A percentile compares a stretch with the other conserved stretches of the same genome.
These are phyloP conservation scores for Phaffia rhodozyma DNA, from an alignment of 1,284 basidiomycete species.

Conservation along the genomic window DNA sequence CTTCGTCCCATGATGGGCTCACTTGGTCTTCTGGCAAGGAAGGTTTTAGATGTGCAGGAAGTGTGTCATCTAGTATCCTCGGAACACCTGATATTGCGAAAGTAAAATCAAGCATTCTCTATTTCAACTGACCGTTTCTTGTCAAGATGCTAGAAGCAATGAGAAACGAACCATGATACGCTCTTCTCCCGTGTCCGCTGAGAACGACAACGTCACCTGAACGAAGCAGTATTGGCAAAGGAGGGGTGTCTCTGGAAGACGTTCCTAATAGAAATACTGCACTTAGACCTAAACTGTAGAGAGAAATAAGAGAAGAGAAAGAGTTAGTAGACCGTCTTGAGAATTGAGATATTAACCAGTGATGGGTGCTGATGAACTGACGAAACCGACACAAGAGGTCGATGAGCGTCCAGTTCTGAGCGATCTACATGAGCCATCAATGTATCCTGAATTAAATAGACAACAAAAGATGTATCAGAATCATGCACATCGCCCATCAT, in stretches of 20 bases:
- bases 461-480: not conserved
- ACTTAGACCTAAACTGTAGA: conserved; percentile 66
- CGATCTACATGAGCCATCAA: conserved; percentile 89
- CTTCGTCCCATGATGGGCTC: conserved; percentile 41
- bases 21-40: conserved; percentile 23
- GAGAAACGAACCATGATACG: conserved; percentile 60
- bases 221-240: conserved; percentile 63
- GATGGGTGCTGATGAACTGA: conserved; percentile 34
- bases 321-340: not conserved
- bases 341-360: not conserved
- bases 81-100: conserved; percentile 53
- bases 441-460: conserved; percentile 48
- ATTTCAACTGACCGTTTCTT: not conserved
- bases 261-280: conserved; percentile 82
- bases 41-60: conserved; percentile 50
- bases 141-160: not conserved
- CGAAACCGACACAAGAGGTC: conserved; percentile 83
- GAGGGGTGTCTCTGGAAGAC: conserved; percentile 57
- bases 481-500: not conserved
- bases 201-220: conserved; percentile 86
- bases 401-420: conserved; percentile 61
- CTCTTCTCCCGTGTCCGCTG: conserved; percentile 68
- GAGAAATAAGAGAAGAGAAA: not conserved
- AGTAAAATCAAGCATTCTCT: not conserved
- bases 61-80: conserved; percentile 62